A percentile compares a stretch with the other conserved stretches of the same genome.
These are phyloP conservation scores for Capsaspora owczarzaki DNA, from an alignment of 78 protist genomes.

Conservation along the genomic window DNA sequence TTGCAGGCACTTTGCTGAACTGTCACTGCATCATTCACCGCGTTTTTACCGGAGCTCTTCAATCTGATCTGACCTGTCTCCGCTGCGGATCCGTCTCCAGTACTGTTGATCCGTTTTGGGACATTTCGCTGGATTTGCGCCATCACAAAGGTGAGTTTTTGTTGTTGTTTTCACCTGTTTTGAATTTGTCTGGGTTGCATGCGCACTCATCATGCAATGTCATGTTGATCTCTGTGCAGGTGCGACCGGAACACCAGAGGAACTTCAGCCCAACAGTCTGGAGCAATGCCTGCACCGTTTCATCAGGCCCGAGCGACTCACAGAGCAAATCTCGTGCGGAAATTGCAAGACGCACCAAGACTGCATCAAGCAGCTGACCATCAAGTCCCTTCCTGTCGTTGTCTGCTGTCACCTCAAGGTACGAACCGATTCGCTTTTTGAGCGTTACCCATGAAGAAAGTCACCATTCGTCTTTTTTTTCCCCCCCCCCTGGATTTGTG, in stretches of 20 bases:
- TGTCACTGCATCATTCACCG: background rate
- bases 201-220: too few relatives aligned
- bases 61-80: slow-evolving; percentile 9
- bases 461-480: background rate
- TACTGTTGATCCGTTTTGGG: background rate
- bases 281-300: too few relatives aligned
- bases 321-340: too few relatives aligned
- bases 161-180: too few relatives aligned
- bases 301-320: too few relatives aligned
- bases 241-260: too few relatives aligned
- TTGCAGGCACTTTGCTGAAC: background rate
- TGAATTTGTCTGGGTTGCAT: too few relatives aligned
- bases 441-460: background rate
- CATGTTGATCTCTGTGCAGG: too few relatives aligned
- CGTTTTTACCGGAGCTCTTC: slow-evolving; percentile 11
- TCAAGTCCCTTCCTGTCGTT: background rate
- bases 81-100: background rate
- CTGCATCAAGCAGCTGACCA: slow-evolving; percentile 5
- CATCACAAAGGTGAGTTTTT: too few relatives aligned
- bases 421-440: background rate
- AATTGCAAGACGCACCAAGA: too few relatives aligned
- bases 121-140: slow-evolving; percentile 25
- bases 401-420: slow-evolving; percentile 22
- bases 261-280: too few relatives aligned
- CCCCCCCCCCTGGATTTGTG: too few relatives aligned